Evolutionary conservation across 495 filamentous ascomycete species (phyloP).

Genomic region (Talaromyces liani): DNA sequence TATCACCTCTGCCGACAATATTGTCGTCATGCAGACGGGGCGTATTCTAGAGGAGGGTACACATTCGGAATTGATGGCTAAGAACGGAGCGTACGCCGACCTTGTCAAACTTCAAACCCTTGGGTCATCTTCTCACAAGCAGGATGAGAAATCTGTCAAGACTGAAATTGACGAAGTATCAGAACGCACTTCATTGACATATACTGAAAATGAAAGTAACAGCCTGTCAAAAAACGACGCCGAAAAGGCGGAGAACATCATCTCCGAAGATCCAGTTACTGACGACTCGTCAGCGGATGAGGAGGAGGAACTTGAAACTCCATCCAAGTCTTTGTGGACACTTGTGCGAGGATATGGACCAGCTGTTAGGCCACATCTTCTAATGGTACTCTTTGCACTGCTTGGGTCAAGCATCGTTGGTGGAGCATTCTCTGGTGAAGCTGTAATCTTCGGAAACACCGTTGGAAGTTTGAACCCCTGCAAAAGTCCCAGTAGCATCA

Average conservation of each 20-base stretch:
- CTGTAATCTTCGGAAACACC: constrained; percentile 47
- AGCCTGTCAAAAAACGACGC: constrained; percentile 12
- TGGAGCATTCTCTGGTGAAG: constrained; percentile 40
- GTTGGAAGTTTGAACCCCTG: constrained; percentile 40
- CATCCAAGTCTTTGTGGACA: constrained; percentile 24
- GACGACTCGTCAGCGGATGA: constrained; percentile 17
- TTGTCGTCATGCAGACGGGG: constrained; percentile 52
- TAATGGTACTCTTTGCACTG: constrained; percentile 29
- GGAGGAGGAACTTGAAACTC: constrained; percentile 17
- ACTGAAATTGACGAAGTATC: constrained; percentile 18
- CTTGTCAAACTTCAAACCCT: constrained; percentile 36
- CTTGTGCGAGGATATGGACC: constrained; percentile 25
- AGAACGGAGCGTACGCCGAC: constrained; percentile 37
- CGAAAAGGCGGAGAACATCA: constrained; percentile 14
- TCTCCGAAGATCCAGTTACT: constrained; percentile 12
- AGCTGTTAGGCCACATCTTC: constrained; percentile 27
- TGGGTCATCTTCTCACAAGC: constrained; percentile 11
- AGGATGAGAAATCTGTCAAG: constrained; percentile 10
- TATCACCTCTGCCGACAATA: constrained; percentile 56
- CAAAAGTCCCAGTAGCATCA: constrained; percentile 26
- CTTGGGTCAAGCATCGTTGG: constrained; percentile 36
- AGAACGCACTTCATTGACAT: constrained; percentile 19
- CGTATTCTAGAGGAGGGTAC: constrained; percentile 48
- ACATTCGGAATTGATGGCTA: constrained; percentile 33
- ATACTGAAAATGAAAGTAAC: constrained; percentile 17